A percentile compares a stretch with the other conserved stretches of the same genome.
Evolutionary conservation across 106 monocot genomes (phyloP).

Genomic region (Acorus calamus): DNA sequence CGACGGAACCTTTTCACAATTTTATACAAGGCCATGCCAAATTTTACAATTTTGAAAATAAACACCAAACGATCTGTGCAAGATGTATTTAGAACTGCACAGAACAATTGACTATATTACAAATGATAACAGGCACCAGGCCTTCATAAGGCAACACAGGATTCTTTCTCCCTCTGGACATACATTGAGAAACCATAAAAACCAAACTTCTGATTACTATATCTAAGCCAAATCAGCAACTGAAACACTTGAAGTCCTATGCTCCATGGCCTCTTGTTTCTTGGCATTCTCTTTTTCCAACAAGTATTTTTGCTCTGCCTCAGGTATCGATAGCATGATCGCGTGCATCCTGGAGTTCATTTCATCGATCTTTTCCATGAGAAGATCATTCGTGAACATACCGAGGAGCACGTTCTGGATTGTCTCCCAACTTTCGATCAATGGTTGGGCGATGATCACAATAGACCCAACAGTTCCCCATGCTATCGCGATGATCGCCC

Average conservation of each 20-base stretch:
- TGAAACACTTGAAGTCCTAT: slow-evolving; percentile 13
- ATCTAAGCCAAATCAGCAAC: slow-evolving; percentile 1
- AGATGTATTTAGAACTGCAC: too few relatives aligned
- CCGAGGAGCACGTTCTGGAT: slow-evolving; percentile 45
- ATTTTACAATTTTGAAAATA: too few relatives aligned
- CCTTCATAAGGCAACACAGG: too few relatives aligned
- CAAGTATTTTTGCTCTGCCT: slow-evolving; percentile 50
- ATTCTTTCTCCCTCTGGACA: too few relatives aligned
- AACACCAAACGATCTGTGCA: too few relatives aligned
- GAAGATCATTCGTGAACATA: slow-evolving; percentile 68
- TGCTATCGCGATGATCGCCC: slow-evolving; percentile 60
- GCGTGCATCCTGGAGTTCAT: slow-evolving; percentile 50
- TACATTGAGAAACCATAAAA: not conserved
- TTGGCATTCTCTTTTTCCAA: slow-evolving; percentile 58
- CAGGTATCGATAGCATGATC: slow-evolving; percentile 55
- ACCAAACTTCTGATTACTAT: not conserved
- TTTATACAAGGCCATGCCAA: too few relatives aligned
- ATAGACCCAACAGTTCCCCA: slow-evolving; percentile 82
- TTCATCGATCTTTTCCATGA: slow-evolving; percentile 66
- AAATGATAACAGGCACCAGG: too few relatives aligned
- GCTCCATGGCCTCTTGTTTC: slow-evolving; percentile 39
- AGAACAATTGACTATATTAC: too few relatives aligned
- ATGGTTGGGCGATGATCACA: slow-evolving; percentile 76
- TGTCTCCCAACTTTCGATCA: slow-evolving; percentile 79
- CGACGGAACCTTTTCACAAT: too few relatives aligned